These are phyloP conservation scores for Aschersonia sp. DNA, from an alignment of 2,329 filamentous ascomycete species.

Conservation along the genomic window DNA sequence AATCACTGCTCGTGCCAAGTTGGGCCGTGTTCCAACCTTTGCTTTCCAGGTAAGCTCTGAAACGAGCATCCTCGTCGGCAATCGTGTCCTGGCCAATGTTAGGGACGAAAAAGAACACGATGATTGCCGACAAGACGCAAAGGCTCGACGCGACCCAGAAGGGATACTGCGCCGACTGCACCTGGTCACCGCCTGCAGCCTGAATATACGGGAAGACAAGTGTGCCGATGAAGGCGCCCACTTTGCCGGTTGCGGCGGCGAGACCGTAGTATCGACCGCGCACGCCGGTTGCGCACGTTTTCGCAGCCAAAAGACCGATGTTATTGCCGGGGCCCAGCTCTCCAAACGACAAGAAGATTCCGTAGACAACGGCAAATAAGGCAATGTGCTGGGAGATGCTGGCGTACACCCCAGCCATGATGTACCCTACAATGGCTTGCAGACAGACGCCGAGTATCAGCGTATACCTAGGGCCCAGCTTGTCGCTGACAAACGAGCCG, in stretches of 20 bases:
- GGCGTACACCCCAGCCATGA: slow-evolving; percentile 71
- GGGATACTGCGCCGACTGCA: slow-evolving; percentile 62
- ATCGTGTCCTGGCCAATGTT: slow-evolving; percentile 76
- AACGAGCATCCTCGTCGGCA: slow-evolving; percentile 57
- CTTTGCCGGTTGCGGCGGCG: slow-evolving; percentile 60
- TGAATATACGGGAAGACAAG: slow-evolving; percentile 51
- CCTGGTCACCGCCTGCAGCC: slow-evolving; percentile 35
- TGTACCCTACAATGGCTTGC: slow-evolving; percentile 70
- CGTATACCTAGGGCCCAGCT: slow-evolving; percentile 62
- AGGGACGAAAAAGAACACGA: slow-evolving; percentile 51
- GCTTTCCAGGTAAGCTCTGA: slow-evolving; percentile 56
- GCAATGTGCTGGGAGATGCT: slow-evolving; percentile 41
- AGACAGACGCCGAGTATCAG: slow-evolving; percentile 55
- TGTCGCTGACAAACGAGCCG: slow-evolving; percentile 65
- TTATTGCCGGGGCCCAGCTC: slow-evolving; percentile 76
- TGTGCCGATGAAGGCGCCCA: slow-evolving; percentile 74
- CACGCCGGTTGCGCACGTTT: slow-evolving; percentile 77
- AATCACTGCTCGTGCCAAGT: slow-evolving; percentile 19
- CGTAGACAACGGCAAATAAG: slow-evolving; percentile 19
- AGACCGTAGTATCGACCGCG: slow-evolving; percentile 61
- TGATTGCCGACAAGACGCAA: slow-evolving; percentile 56
- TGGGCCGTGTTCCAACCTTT: slow-evolving; percentile 62
- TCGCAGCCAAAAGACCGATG: slow-evolving; percentile 74
- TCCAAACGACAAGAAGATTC: slow-evolving; percentile 22
- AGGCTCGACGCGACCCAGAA: slow-evolving; percentile 71